phyloP scores from a whole-genome alignment of 805 yeast species.

The Suhomyces emberorum region DNA sequence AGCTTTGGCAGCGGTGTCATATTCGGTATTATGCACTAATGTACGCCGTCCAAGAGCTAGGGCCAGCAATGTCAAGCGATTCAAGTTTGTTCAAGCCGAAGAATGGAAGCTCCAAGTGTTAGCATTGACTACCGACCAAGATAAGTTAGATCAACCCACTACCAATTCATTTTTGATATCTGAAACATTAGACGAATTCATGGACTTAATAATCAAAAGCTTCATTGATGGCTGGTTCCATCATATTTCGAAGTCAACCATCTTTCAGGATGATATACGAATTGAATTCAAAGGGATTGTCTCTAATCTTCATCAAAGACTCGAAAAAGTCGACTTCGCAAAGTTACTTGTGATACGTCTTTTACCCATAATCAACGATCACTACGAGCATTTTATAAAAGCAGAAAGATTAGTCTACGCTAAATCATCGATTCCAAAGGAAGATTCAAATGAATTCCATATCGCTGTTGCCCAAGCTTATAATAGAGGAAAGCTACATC shows the following conservation, averaged over 20 bases:
- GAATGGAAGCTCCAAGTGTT: constrained; percentile 11
- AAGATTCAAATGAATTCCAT: constrained; percentile 33
- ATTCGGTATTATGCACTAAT: constrained; percentile 1
- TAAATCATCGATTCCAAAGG: constrained; percentile 1
- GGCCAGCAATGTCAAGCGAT: constrained; percentile 2
- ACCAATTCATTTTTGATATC: constrained; percentile 52
- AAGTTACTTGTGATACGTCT: constrained; percentile 54
- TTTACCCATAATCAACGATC: constrained; percentile 65
- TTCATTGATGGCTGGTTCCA: constrained; percentile 58
- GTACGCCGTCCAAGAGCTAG: not conserved
- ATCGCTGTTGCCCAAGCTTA: constrained; percentile 42
- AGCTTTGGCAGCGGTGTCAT: not conserved
- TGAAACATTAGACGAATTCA: constrained; percentile 48
- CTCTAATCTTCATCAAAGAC: constrained; percentile 38
- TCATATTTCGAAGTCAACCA: constrained; percentile 34
- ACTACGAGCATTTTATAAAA: constrained; percentile 49
- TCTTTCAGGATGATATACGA: constrained; percentile 40
- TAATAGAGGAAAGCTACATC: constrained; percentile 55
- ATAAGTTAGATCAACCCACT: constrained; percentile 18
- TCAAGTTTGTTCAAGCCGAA: constrained; percentile 5
- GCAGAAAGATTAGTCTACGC: constrained; percentile 36
- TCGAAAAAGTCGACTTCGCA: constrained; percentile 49
- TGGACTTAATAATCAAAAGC: constrained; percentile 46
- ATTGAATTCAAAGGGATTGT: constrained; percentile 43
- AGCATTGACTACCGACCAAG: not conserved